Evolutionary conservation across 2,329 filamentous ascomycete species (phyloP).

Genomic region (Claviceps sp.): DNA sequence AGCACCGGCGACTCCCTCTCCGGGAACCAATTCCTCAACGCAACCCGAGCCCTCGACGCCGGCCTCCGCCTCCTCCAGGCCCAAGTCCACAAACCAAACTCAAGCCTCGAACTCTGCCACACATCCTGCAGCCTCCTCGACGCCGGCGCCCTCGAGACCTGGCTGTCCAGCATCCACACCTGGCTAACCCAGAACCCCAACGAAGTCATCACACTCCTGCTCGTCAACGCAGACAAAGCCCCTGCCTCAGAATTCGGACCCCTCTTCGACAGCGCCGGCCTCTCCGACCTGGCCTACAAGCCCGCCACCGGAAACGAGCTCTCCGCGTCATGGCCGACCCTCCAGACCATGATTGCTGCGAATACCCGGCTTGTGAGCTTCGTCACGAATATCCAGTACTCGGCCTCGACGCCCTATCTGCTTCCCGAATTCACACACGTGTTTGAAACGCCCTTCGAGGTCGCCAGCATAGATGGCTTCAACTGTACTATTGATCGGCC

Average conservation of each 20-base stretch:
- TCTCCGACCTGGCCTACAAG: slow-evolving; percentile 47
- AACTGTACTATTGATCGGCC: slow-evolving; percentile 61
- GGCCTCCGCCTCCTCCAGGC: slow-evolving; percentile 59
- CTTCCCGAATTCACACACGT: slow-evolving; percentile 51
- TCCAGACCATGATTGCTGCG: slow-evolving; percentile 52
- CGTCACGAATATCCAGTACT: slow-evolving; percentile 39
- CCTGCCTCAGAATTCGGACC: slow-evolving; percentile 39
- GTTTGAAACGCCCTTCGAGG: slow-evolving; percentile 62
- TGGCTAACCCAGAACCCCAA: slow-evolving; percentile 60
- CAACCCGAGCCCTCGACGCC: slow-evolving; percentile 54
- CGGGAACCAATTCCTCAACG: slow-evolving; percentile 64
- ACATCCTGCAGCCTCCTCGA: slow-evolving; percentile 53
- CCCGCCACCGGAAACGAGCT: slow-evolving; percentile 27
- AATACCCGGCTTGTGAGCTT: slow-evolving; percentile 56
- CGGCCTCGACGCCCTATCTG: slow-evolving; percentile 38
- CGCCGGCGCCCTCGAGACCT: slow-evolving; percentile 49
- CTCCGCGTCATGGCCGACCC: slow-evolving; percentile 50
- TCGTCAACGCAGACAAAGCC: slow-evolving; percentile 56
- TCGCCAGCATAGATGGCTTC: slow-evolving; percentile 49
- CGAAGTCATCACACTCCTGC: slow-evolving; percentile 62
- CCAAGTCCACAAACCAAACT: slow-evolving; percentile 52
- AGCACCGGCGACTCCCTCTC: slow-evolving; percentile 47
- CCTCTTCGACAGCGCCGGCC: slow-evolving; percentile 42
- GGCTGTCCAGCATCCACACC: slow-evolving; percentile 48
- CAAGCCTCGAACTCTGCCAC: slow-evolving; percentile 56